Percentiles rank a stretch among this genome's conserved stretches.
phyloP scores from a whole-genome alignment of 2,329 filamentous ascomycete species.

The Penicillium sp. region DNA sequence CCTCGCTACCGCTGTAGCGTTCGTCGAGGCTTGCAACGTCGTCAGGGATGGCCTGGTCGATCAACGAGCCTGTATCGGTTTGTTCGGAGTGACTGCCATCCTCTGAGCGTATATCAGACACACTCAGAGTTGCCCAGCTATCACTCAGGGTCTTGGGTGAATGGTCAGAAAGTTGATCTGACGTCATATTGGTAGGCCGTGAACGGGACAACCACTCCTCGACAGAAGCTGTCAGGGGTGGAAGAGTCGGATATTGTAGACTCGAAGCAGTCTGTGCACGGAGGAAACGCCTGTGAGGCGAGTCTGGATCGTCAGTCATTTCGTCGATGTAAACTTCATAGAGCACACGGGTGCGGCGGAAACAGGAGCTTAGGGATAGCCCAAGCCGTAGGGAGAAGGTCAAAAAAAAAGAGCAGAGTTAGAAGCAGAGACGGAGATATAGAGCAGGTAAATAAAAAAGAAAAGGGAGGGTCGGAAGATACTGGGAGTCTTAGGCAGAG shows the following conservation, averaged over 20 bases:
- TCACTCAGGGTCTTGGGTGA: slow-evolving; percentile 41
- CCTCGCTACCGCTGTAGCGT: slow-evolving; percentile 40
- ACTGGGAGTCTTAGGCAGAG: slow-evolving; percentile 1
- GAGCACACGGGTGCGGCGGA: slow-evolving; percentile 8
- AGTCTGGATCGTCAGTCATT: slow-evolving; percentile 43
- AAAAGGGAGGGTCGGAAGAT: slow-evolving; percentile 6
- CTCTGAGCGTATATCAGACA: slow-evolving; percentile 46
- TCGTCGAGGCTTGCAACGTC: slow-evolving; percentile 48
- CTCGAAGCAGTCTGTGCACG: slow-evolving; percentile 30
- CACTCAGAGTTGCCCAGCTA: slow-evolving; percentile 49
- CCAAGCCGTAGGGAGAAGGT: background rate
- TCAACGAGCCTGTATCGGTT: slow-evolving; percentile 46
- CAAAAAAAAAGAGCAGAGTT: slow-evolving; percentile 8
- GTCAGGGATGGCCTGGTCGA: slow-evolving; percentile 44
- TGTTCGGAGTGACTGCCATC: slow-evolving; percentile 47
- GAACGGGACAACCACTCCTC: slow-evolving; percentile 45
- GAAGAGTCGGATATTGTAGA: slow-evolving; percentile 45
- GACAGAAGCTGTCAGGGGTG: slow-evolving; percentile 40
- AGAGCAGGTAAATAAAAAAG: background rate
- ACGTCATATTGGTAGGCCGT: slow-evolving; percentile 44
- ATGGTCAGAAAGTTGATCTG: slow-evolving; percentile 31
- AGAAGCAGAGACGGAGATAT: slow-evolving; percentile 1
- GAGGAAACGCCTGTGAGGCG: slow-evolving; percentile 29
- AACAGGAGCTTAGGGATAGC: slow-evolving; percentile 8
- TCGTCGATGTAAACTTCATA: slow-evolving; percentile 12